A percentile compares a stretch with the other conserved stretches of the same genome.
Conservation (phyloP, 1,284 basidiomycete species). For the Cystobasidium sp. region DNA sequence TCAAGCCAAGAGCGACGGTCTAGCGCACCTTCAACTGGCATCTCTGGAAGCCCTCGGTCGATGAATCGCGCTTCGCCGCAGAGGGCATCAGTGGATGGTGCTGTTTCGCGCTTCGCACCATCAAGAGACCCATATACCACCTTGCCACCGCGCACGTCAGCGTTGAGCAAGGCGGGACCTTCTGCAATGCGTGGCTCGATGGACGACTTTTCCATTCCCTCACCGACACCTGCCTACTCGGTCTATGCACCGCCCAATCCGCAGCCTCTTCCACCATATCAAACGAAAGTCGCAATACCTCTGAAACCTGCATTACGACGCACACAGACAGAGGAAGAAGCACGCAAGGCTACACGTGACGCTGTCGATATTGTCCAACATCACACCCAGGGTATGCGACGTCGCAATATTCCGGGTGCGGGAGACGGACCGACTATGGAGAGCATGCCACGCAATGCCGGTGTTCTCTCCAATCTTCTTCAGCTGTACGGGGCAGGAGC, state of each 20-base stretch:
- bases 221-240: constrained; percentile 23
- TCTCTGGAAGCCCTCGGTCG: background rate
- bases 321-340: constrained; percentile 41
- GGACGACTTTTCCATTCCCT: background rate
- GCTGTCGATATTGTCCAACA: constrained; percentile 39
- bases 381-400: constrained; percentile 24
- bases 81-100: background rate
- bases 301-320: constrained; percentile 35
- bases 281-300: background rate
- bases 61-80: background rate
- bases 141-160: background rate
- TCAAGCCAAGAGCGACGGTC: constrained; percentile 6
- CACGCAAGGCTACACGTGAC: constrained; percentile 18
- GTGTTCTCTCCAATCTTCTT: constrained; percentile 50
- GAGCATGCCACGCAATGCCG: constrained; percentile 20
- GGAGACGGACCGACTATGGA: background rate
- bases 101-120: background rate
- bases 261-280: constrained; percentile 5
- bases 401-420: background rate
- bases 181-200: background rate
- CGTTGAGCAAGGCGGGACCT: background rate
- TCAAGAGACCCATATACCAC: constrained; percentile 3
- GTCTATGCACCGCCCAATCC: constrained; percentile 9
- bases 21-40: constrained; percentile 9
- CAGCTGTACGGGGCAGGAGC: constrained; percentile 46